Evolutionary conservation across 2,329 filamentous ascomycete genomes (phyloP), one percentile per base, ranked within the genome.

Genomic region (Magnaporthiopsis rhizophila): DNA sequence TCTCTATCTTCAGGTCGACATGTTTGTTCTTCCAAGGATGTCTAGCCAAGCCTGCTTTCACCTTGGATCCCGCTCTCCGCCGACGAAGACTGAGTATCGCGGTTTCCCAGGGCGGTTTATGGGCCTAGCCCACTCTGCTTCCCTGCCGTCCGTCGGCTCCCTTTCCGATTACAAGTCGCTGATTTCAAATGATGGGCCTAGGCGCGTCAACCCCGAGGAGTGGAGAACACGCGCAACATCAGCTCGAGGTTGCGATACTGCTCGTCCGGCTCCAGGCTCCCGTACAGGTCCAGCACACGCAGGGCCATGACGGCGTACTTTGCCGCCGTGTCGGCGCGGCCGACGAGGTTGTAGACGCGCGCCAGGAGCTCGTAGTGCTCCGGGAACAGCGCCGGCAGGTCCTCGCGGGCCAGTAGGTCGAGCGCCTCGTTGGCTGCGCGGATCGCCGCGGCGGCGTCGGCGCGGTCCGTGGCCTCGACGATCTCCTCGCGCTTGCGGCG

Each of bases 341-440:
- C 65, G 30, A 72, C 65, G 58, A 72, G 71, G 68, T 69, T 74
- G 65, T 72, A 74, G 8, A 76, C 68, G 26, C 74, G 69, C 12
- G 72, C 74, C 57, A 76, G 65, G 63, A 74, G 71, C 65, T 75
- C 74, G 61, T 73, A 74, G 65, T 75, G 74, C 65, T 74, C 72
- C 4, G 69, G 66, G 62, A 72, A 72, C 61, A 74, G 28, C 12
- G 71, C 69, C 21, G 69, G 70, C 28, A 76, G 68, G 26, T 73
- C 71, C 60, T 76, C 74, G 11, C 62, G 62, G 4, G 67, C 67
- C 62, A 75, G 67, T 36, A 74, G 69, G 8, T 68, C 66, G 0
- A 74, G 61, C 6, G 72, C 66, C 66, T 74, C 71, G 12, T 68
- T 67, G 12, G 71, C 70, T n/a, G 71, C 66, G n/a, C 67, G 67